Percentiles rank a stretch among this genome's conserved stretches.
Conservation (phyloP, 208 protist species). For the Blechomonas ayalai region DNA sequence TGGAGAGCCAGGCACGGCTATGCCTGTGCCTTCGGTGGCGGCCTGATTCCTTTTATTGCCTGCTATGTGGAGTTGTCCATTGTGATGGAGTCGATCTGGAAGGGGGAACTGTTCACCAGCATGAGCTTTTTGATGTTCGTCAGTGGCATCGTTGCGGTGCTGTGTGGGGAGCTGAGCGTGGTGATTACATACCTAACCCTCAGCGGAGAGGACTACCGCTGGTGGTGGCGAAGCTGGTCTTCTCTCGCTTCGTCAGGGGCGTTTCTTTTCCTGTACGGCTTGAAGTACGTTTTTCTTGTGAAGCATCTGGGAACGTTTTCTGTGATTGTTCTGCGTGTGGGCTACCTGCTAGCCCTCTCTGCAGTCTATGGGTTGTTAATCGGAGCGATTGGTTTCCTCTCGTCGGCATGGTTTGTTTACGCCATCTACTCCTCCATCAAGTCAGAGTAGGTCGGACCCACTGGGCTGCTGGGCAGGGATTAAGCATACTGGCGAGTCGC, state of each 20-base stretch:
- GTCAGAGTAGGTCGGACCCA: constrained; percentile 17
- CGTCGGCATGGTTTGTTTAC: constrained; percentile 61
- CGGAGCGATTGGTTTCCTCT: constrained; percentile 72
- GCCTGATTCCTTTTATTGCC: constrained; percentile 95
- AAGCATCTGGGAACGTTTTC: constrained; percentile 57
- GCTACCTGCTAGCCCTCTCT: constrained; percentile 68
- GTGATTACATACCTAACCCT: constrained; percentile 97
- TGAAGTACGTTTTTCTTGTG: constrained; percentile 83
- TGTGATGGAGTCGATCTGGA: constrained; percentile 91
- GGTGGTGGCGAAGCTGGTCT: constrained; percentile 97
- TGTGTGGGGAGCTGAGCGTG: constrained; percentile 95
- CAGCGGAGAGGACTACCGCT: constrained; percentile 93
- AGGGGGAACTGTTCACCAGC: constrained; percentile 92
- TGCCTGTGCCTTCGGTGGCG: constrained; percentile 10
- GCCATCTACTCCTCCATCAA: constrained; percentile 68
- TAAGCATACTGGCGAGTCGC: too few relatives aligned
- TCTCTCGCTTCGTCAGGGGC: constrained; percentile 63
- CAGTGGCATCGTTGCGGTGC: constrained; percentile 87
- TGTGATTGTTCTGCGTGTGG: constrained; percentile 60
- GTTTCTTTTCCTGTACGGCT: constrained; percentile 92
- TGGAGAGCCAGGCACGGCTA: constrained; percentile 38
- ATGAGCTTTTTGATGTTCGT: constrained; percentile 95
- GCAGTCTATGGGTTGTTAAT: constrained; percentile 43
- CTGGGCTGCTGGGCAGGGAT: neutral
- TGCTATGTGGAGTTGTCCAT: constrained; percentile 97